Conservation (phyloP, 2,329 filamentous ascomycete genomes). For the Neurospora sp. region DNA sequence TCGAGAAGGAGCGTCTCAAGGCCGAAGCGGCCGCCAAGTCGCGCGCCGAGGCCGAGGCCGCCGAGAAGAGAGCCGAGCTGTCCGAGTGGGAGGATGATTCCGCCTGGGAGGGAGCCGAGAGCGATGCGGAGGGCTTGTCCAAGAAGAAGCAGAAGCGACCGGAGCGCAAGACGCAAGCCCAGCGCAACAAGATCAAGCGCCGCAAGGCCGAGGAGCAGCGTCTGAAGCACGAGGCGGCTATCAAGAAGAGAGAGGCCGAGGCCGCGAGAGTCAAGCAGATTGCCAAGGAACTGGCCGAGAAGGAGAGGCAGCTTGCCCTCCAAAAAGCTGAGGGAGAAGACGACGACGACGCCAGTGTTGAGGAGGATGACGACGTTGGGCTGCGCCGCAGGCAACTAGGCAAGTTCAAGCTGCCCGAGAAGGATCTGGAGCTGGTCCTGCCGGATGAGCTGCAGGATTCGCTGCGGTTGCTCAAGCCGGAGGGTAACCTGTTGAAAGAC, state of each 20-base stretch:
- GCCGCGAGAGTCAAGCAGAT: slow-evolving; percentile 63
- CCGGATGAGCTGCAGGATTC: slow-evolving; percentile 78
- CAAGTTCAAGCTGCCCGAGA: slow-evolving; percentile 64
- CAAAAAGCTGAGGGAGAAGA: slow-evolving; percentile 29
- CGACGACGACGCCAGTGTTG: slow-evolving; percentile 39
- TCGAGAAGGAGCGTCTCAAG: slow-evolving; percentile 56
- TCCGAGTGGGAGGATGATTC: slow-evolving; percentile 78
- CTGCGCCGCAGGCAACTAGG: slow-evolving; percentile 67
- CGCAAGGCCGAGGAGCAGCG: slow-evolving; percentile 79
- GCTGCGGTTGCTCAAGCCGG: slow-evolving; percentile 74
- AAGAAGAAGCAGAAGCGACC: slow-evolving; percentile 72
- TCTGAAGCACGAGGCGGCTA: slow-evolving; percentile 64
- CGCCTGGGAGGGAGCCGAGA: slow-evolving; percentile 85
- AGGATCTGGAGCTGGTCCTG: slow-evolving; percentile 70
- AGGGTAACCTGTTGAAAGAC: slow-evolving; percentile 91
- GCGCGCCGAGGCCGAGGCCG: slow-evolving; percentile 65
- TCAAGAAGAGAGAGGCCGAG: slow-evolving; percentile 65
- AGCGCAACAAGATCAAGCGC: slow-evolving; percentile 80
- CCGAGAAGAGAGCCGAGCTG: slow-evolving; percentile 54
- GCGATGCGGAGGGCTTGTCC: slow-evolving; percentile 59
- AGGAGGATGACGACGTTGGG: slow-evolving; percentile 52
- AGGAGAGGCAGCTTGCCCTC: slow-evolving; percentile 40
- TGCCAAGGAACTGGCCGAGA: slow-evolving; percentile 49
- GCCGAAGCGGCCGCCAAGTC: slow-evolving; percentile 60
- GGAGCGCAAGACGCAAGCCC: slow-evolving; percentile 73